Conservation (phyloP, 208 protist genomes). For the Leishmania arabica region DNA sequence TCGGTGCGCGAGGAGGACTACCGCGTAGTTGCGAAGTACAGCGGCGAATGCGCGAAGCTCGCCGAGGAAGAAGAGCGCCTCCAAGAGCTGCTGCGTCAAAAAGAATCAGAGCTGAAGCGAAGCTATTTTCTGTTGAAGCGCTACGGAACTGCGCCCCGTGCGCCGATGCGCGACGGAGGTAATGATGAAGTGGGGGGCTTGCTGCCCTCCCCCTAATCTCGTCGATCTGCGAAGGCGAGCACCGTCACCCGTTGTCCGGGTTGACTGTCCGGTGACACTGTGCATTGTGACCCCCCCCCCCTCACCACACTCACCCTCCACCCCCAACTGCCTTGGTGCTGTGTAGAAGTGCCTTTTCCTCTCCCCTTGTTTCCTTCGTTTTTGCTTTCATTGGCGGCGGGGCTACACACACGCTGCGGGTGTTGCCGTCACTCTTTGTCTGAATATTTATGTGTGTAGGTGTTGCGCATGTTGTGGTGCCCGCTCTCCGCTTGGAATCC, state of each 20-base stretch:
- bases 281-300: not conserved
- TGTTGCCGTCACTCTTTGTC: not conserved
- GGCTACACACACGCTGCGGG: not conserved
- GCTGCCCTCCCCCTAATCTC: not conserved
- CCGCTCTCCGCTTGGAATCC: not conserved
- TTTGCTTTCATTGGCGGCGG: not conserved
- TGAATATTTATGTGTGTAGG: not conserved
- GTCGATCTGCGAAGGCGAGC: not conserved
- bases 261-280: no score
- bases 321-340: not conserved
- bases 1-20: slow-evolving; percentile 43
- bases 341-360: not conserved
- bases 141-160: not conserved
- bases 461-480: not conserved
- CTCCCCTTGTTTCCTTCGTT: not conserved
- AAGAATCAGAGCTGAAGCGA: slow-evolving; percentile 57
- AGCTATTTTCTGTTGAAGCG: slow-evolving; percentile 36
- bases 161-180: not conserved
- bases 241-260: not conserved
- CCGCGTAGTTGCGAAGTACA: slow-evolving; percentile 33
- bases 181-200: not conserved
- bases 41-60: slow-evolving; percentile 45
- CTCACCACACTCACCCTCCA: no score
- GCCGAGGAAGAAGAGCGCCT: slow-evolving; percentile 55
- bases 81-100: slow-evolving; percentile 39